These are phyloP conservation scores for Xylariaceae sp. DNA, from an alignment of 2,329 filamentous ascomycete species.

Conservation along the genomic window DNA sequence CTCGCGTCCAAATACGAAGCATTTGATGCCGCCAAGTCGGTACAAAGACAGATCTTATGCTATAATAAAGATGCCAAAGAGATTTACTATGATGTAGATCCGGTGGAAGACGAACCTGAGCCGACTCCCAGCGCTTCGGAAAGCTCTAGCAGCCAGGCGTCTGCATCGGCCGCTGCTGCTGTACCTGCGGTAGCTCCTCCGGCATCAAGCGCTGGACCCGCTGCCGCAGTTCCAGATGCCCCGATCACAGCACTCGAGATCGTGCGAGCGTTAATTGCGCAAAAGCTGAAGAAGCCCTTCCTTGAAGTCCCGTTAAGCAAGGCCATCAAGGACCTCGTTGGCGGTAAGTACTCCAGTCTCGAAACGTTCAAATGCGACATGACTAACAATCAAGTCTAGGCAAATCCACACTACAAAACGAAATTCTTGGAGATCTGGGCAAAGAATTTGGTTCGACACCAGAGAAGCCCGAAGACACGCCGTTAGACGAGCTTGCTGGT, in stretches of 20 bases:
- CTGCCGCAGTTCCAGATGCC: conserved; percentile 77
- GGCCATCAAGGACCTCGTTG: conserved; percentile 97
- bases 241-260: conserved; percentile 89
- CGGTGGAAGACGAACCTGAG: conserved; percentile 83
- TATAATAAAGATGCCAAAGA: conserved; percentile 99
- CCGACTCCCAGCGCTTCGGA: conserved; percentile 47
- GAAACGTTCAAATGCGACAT: background rate
- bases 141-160: conserved; percentile 35
- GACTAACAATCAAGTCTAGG: conserved; percentile 48
- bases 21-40: conserved; percentile 93
- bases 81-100: conserved; percentile 98
- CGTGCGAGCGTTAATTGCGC: conserved; percentile 81
- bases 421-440: conserved; percentile 94
- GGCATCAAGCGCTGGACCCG: conserved; percentile 75
- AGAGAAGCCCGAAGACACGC: conserved; percentile 97
- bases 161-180: conserved; percentile 50
- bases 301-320: conserved; percentile 88
- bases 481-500: conserved; percentile 89
- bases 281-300: conserved; percentile 95
- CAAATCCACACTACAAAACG: conserved; percentile 97
- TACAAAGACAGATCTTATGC: conserved; percentile 95
- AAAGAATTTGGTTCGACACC: conserved; percentile 98
- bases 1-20: conserved; percentile 97
- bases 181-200: conserved; percentile 49
- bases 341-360: conserved; percentile 60